A percentile compares a stretch with the other conserved stretches of the same genome.
Conservation (phyloP, 208 protist species). For the Kentomonas sorsogonicus region DNA sequence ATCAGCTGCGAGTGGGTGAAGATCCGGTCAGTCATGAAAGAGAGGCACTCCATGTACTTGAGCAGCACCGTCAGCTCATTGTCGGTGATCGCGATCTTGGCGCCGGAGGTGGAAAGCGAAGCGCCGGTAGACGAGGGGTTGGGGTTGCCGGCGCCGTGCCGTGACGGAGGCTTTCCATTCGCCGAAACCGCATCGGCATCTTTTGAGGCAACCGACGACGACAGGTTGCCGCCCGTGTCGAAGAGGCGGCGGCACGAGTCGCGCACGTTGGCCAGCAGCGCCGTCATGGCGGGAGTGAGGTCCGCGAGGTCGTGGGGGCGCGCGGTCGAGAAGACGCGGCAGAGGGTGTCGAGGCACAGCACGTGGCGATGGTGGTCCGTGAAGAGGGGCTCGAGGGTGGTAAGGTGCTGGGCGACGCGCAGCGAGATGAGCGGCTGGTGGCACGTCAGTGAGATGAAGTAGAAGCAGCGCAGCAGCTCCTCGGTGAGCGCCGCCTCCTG, state of each 20-base stretch:
- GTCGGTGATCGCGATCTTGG: not conserved
- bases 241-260: conserved; percentile 8
- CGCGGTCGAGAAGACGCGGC: conserved; percentile 25
- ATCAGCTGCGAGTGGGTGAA: not conserved
- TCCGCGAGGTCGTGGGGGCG: conserved; percentile 14
- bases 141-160: too few species aligned
- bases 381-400: conserved; percentile 33
- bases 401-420: conserved; percentile 18
- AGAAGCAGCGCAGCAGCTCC: conserved; percentile 66
- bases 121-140: not conserved
- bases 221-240: too few species aligned
- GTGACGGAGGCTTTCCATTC: too few species aligned
- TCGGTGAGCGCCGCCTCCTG: conserved; percentile 44
- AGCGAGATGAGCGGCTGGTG: conserved; percentile 24
- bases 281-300: conserved; percentile 16
- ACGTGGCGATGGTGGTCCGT: conserved; percentile 36
- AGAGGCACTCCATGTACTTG: not conserved
- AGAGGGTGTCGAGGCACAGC: conserved; percentile 41
- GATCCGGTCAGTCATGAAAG: conserved; percentile 3
- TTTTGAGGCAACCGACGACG: too few species aligned
- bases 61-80: not conserved
- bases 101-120: not conserved
- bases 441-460: conserved; percentile 29
- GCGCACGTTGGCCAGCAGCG: conserved; percentile 19
- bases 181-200: too few species aligned